A percentile compares a stretch with the other conserved stretches of the same genome.
These are phyloP conservation scores for Kwoniella pini DNA, from an alignment of 768 basidiomycete species.

Conservation along the genomic window DNA sequence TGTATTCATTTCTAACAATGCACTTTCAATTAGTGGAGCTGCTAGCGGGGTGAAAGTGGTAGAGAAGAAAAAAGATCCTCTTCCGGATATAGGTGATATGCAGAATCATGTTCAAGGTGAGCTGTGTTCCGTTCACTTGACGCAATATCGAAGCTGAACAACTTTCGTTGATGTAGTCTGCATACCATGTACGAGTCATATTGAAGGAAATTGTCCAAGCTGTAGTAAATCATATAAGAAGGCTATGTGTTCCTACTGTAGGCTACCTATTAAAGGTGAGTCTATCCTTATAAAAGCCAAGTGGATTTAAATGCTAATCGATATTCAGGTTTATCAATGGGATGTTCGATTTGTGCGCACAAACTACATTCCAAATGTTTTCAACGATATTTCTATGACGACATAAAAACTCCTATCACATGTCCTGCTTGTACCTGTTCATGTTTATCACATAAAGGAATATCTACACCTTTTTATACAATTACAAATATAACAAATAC, in stretches of 20 bases:
- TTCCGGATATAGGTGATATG: conserved; percentile 1
- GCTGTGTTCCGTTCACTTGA: not conserved
- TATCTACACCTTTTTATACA: conserved; percentile 19
- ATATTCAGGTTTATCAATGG: conserved; percentile 34
- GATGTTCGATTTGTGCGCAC: conserved; percentile 39
- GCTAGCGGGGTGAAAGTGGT: conserved; percentile 12
- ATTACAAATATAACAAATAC: not conserved
- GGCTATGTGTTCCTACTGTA: conserved; percentile 44
- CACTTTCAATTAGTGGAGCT: not conserved
- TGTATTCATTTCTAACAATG: conserved; percentile 12
- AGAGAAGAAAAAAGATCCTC: not conserved
- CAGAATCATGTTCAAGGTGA: conserved; percentile 14
- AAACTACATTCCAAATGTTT: conserved; percentile 36
- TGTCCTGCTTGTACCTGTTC: conserved; percentile 36
- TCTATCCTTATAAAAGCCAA: not conserved
- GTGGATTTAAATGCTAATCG: too few relatives aligned
- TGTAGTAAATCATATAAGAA: conserved; percentile 25
- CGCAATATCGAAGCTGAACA: conserved; percentile 3
- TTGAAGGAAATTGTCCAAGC: conserved; percentile 25
- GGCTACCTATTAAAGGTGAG: conserved; percentile 52
- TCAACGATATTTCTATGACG: conserved; percentile 19
- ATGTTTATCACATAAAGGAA: conserved; percentile 26
- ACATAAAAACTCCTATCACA: conserved; percentile 6
- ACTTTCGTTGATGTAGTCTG: conserved; percentile 19
- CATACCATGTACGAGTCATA: conserved; percentile 17